Base-by-base conservation (phyloP, 106 monocot genomes). In the Platanthera guangdongensis region DNA sequence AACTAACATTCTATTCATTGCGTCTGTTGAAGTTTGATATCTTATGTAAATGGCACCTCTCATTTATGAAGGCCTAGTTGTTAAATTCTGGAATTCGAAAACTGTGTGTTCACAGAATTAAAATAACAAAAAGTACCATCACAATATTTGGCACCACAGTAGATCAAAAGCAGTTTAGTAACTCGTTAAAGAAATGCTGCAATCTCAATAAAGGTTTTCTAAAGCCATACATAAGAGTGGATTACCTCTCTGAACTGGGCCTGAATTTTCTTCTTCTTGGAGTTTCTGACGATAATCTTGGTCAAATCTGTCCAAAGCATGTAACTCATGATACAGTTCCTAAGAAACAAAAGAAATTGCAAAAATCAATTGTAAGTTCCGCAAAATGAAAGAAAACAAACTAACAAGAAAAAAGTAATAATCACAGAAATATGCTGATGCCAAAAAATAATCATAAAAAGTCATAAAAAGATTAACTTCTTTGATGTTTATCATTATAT, bases 271-370 rank as follows among this genome's bases (percentile, higher is more conserved):
- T 48, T 85, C 89, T 84, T 86, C 89, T 10, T 76, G 84, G 48
- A 54, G 80, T 78, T 84, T 89, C 28, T 82, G 86, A 8, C 60
- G 84, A 78, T 82, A 86, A 76, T 89, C 89, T 77, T 82, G 86
- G 22, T 86, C 86, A 84, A 89, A 86, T 89, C 89, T 86, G 75
- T 89, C 89, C 64, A 89, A 75, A 25, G 89, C 82, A 89, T 86
- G 86, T 32, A 89, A 63, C 70, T 89, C 89, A 49, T 89, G 89
- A 73, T 89, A 89, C 30, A 89, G 62, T 72, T 89, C 89, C 89
- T 89, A 77, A 72, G 21, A 11, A 72, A 51, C 72, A 51, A 50
- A 72, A 46, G 47, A 48, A 47, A 16, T n/a, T 15, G 6, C 14
- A 72, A 51, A 72, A 72, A 6, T 51, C 10, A 3, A 72, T 32